A percentile compares a stretch with the other conserved stretches of the same genome.
Evolutionary conservation across 768 basidiomycete genomes (phyloP).

Genomic region (Multifurca ochricompacta): DNA sequence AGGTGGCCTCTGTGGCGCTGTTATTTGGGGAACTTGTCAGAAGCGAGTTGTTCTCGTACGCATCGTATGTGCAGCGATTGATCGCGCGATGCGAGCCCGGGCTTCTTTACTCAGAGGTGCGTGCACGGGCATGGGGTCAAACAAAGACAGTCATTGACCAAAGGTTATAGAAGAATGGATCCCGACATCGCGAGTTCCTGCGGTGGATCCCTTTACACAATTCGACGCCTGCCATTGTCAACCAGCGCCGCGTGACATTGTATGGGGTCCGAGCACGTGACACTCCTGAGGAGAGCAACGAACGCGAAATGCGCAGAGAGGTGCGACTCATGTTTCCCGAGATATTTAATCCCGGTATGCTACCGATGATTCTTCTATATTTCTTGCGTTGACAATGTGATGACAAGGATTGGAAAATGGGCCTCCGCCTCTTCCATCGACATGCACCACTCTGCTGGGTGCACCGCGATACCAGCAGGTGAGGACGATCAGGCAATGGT

Average conservation of each 20-base stretch:
- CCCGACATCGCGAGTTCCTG: constrained; percentile 63
- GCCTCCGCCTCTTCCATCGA: constrained; percentile 24
- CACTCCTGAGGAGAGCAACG: constrained; percentile 62
- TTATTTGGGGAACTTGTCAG: constrained; percentile 68
- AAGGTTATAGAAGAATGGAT: constrained; percentile 34
- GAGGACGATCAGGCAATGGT: constrained; percentile 61
- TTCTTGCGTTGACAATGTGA: not conserved
- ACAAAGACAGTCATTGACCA: not conserved
- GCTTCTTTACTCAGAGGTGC: constrained; percentile 47
- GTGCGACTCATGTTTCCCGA: constrained; percentile 56
- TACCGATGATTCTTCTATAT: not conserved
- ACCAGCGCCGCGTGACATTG: constrained; percentile 61
- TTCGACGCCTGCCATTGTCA: constrained; percentile 48
- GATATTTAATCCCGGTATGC: constrained; percentile 37
- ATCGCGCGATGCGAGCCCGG: constrained; percentile 70
- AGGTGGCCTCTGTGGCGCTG: constrained; percentile 52
- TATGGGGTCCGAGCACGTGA: constrained; percentile 63
- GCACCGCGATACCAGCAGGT: constrained; percentile 73
- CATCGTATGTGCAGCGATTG: constrained; percentile 69
- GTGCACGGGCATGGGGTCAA: constrained; percentile 14
- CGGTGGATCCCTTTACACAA: constrained; percentile 65
- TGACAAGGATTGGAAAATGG: not conserved
- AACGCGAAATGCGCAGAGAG: constrained; percentile 64
- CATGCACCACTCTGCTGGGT: constrained; percentile 40
- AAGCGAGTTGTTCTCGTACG: constrained; percentile 64